Base-by-base conservation (phyloP, 2,329 filamentous ascomycete genomes). In the Aspergillus intermedius region DNA sequence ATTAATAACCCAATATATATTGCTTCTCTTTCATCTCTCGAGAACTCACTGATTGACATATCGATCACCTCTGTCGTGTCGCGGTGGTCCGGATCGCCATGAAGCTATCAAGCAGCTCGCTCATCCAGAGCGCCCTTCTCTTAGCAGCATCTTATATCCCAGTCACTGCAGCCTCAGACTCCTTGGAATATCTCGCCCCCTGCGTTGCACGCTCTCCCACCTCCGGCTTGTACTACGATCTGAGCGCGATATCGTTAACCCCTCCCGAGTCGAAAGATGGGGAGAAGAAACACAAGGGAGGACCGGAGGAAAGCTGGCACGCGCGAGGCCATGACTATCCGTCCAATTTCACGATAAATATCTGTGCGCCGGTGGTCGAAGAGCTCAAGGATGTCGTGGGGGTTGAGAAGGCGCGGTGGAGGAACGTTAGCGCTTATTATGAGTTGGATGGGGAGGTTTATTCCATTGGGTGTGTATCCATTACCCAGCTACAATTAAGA, bases 141-240 rank as follows among this genome's bases (percentile, higher is more conserved):
- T 57, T 70, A 48, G 59, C 67, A 21, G 56, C 62, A n/a, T 40
- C 10, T 12, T 52, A 66, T 42, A 55, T 59, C 21, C 56, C 64
- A 12, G 53, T 58, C 43, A 49, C 53, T 46, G 60, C 68, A 34
- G 68, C 70, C 43, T 64, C 69, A 21, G 66, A 72, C 34, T 63
- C 69, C 52, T 60, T 71, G 56, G 65, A 74, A 62, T 50, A 60
- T 7, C 63, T 71, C 41, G 74, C 76, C 47, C 77, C 81, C 53
- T 85, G 82, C 63, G 82, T 81, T n/a, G 77, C 81, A 49, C 75
- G 77, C 53, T 83, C 80, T 21, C 77, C 80, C 3, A 76, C 73
- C n/a, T 78, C 75, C 10, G 80, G 81, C 49, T 72, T 78, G 47
- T 84, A 81, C 71, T 84, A 82, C 68, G 81, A 85, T 60, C 72